Evolutionary conservation across 1,284 basidiomycete species (phyloP).

Genomic region (Grifola frondosa): DNA sequence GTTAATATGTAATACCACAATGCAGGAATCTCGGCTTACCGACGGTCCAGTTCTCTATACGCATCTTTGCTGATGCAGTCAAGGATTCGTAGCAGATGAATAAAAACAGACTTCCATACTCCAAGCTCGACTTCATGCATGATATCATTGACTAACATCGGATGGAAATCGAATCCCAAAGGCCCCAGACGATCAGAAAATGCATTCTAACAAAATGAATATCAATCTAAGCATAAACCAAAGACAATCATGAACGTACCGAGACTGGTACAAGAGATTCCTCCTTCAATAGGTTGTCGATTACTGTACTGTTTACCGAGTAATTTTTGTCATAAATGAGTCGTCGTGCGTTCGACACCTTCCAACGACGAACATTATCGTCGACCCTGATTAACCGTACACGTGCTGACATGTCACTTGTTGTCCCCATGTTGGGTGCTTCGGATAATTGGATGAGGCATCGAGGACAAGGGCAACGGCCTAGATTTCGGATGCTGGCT

Average conservation of each 20-base stretch:
- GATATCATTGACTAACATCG: conserved; percentile 31
- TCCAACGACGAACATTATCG: background rate
- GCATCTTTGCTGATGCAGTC: conserved; percentile 8
- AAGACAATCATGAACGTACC: background rate
- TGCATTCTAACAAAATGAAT: conserved; percentile 2
- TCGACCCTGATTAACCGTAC: background rate
- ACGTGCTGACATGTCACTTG: conserved; percentile 3
- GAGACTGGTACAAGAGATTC: conserved; percentile 10
- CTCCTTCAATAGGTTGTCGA: conserved; percentile 16
- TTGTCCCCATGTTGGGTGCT: conserved; percentile 12
- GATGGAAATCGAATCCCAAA: conserved; percentile 23
- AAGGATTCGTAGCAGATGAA: conserved; percentile 36
- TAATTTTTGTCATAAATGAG: conserved; percentile 17
- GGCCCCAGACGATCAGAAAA: conserved; percentile 9
- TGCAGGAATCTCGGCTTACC: conserved; percentile 18
- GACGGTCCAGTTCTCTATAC: conserved; percentile 13
- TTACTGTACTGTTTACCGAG: conserved; percentile 4
- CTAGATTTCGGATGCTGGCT: conserved; percentile 16
- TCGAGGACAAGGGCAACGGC: conserved; percentile 29
- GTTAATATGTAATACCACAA: conserved; percentile 10
- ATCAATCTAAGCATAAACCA: too few relatives aligned
- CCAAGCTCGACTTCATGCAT: conserved; percentile 39
- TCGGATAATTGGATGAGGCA: conserved; percentile 24
- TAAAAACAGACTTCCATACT: conserved; percentile 35
- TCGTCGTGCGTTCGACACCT: conserved; percentile 8